Percentiles rank a stretch among this genome's conserved stretches.
Evolutionary conservation across 352 stramenopile species (phyloP).

Genomic region (Phytophthora pisi): DNA sequence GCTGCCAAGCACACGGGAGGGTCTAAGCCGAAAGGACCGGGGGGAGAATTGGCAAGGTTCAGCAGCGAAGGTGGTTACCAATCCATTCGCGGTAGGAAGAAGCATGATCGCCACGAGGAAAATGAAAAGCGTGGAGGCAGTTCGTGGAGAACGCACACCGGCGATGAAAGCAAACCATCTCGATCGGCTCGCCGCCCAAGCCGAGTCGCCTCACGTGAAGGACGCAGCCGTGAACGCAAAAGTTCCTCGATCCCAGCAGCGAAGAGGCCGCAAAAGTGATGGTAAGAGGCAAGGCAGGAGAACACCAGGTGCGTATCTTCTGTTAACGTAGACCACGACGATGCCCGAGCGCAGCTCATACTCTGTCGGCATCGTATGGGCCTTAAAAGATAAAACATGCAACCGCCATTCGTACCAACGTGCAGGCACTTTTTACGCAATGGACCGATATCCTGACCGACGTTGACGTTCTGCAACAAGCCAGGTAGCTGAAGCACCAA

Average conservation of each 20-base stretch:
- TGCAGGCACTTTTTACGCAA: slow-evolving; percentile 31
- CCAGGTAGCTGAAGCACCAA: slow-evolving; percentile 41
- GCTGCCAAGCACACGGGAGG: slow-evolving; percentile 6
- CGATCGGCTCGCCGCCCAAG: background rate
- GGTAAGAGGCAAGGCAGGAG: slow-evolving; percentile 16
- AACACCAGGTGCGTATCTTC: slow-evolving; percentile 7
- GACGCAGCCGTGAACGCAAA: slow-evolving; percentile 16
- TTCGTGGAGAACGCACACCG: slow-evolving; percentile 23
- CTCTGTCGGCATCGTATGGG: background rate
- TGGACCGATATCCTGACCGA: slow-evolving; percentile 38
- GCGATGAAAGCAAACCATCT: slow-evolving; percentile 15
- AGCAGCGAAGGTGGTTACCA: slow-evolving; percentile 15
- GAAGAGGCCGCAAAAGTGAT: slow-evolving; percentile 38
- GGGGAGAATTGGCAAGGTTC: slow-evolving; percentile 25
- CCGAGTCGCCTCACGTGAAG: slow-evolving; percentile 18
- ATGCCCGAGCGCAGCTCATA: slow-evolving; percentile 20
- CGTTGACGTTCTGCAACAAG: slow-evolving; percentile 35
- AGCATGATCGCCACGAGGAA: slow-evolving; percentile 2
- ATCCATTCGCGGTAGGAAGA: slow-evolving; percentile 22
- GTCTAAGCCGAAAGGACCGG: slow-evolving; percentile 12
- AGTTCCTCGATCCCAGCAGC: slow-evolving; percentile 11
- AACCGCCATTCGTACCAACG: background rate
- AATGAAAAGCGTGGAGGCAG: slow-evolving; percentile 9
- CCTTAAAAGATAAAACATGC: slow-evolving; percentile 21
- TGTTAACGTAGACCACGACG: background rate